Conservation (phyloP, 148 eudicot species). For the Spergularia bocconei region DNA sequence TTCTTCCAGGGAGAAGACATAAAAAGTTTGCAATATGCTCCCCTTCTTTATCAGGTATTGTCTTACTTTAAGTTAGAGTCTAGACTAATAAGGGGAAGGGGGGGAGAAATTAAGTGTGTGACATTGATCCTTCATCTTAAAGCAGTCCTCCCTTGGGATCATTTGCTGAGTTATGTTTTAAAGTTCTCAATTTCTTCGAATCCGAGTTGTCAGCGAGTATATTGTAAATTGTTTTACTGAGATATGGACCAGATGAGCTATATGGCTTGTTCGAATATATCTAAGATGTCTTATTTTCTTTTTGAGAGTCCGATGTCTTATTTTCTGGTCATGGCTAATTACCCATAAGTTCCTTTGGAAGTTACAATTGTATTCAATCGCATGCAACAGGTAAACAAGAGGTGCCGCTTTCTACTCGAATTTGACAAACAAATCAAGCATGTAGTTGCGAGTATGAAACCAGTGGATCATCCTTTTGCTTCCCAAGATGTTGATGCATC, state of each 20-base stretch:
- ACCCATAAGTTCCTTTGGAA: background rate
- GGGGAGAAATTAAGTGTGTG: background rate
- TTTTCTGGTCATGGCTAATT: background rate
- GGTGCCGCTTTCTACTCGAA: conserved; percentile 90
- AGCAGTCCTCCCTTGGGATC: background rate
- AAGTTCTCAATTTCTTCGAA: conserved; percentile 6
- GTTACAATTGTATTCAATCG: background rate
- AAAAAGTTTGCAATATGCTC: conserved; percentile 83
- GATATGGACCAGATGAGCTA: background rate
- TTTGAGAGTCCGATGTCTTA: background rate
- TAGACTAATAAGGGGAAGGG: background rate
- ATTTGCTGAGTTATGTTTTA: background rate
- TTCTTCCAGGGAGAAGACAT: conserved; percentile 93
- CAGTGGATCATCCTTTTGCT: conserved; percentile 72
- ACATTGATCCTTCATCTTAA: background rate
- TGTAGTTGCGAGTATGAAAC: conserved; percentile 43
- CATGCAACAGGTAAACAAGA: conserved; percentile 68
- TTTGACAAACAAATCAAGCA: conserved; percentile 66
- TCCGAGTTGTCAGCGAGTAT: background rate
- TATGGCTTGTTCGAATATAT: no score
- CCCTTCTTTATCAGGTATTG: conserved; percentile 78
- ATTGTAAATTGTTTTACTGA: background rate
- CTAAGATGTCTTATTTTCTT: background rate
- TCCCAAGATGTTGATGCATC: conserved; percentile 81
- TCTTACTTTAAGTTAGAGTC: background rate